These are phyloP conservation scores for Fusarium sp. DNA, from an alignment of 2,329 filamentous ascomycete species.

Conservation along the genomic window DNA sequence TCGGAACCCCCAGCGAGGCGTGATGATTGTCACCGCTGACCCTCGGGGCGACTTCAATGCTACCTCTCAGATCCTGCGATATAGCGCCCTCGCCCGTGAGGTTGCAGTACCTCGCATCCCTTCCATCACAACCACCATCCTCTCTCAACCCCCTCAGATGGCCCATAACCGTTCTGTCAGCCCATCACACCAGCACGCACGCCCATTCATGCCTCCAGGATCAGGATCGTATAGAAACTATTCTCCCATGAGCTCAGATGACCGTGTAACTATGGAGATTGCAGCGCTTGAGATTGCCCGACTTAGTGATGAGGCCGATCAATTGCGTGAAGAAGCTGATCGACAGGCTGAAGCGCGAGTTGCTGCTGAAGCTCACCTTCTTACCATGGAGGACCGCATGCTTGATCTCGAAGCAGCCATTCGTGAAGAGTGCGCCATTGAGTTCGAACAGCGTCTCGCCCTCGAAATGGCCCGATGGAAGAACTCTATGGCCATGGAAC, in stretches of 20 bases:
- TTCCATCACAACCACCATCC: constrained; percentile 82
- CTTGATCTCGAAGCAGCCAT: constrained; percentile 84
- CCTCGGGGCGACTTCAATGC: constrained; percentile 95
- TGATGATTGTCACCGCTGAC: constrained; percentile 98
- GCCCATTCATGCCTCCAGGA: constrained; percentile 60
- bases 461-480: constrained; percentile 88
- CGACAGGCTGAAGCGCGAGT: constrained; percentile 79
- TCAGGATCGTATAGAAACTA: constrained; percentile 57
- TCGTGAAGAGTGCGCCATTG: constrained; percentile 88
- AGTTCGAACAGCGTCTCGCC: constrained; percentile 85
- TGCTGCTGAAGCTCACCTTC: constrained; percentile 80
- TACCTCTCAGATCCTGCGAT: constrained; percentile 94
- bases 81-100: constrained; percentile 92
- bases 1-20: constrained; percentile 84
- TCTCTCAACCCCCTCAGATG: constrained; percentile 56
- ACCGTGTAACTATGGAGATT: constrained; percentile 83
- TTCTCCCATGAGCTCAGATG: constrained; percentile 61
- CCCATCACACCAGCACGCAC: constrained; percentile 55
- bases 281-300: constrained; percentile 85
- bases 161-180: constrained; percentile 48
- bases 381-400: constrained; percentile 76
- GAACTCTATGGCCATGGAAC: constrained; percentile 81
- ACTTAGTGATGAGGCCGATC: constrained; percentile 80
- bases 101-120: constrained; percentile 92
- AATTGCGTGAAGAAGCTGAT: constrained; percentile 77